Conservation (phyloP, 169 alveolate species). For the Plasmodium vivax region DNA sequence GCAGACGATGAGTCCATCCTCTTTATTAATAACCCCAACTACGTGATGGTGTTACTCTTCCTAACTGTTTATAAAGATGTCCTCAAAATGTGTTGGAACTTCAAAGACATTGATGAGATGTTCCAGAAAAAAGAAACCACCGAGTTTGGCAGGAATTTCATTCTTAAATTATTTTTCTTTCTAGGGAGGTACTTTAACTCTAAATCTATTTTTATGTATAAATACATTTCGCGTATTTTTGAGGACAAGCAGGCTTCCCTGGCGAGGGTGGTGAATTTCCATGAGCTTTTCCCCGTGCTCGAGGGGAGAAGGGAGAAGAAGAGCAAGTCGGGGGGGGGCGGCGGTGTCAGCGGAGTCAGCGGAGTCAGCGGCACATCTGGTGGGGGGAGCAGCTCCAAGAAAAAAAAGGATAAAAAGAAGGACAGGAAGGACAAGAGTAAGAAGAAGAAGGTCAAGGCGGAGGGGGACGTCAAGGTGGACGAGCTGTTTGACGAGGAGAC, state of each 20-base stretch:
- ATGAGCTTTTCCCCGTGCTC: constrained; percentile 50
- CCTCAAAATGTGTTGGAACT: constrained; percentile 61
- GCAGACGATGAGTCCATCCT: constrained; percentile 66
- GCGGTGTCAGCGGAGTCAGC: not conserved
- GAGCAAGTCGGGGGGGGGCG: not conserved
- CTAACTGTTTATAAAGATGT: constrained; percentile 61
- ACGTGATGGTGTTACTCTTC: constrained; percentile 61
- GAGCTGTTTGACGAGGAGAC: constrained; percentile 20
- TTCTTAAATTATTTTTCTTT: constrained; percentile 44
- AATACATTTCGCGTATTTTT: constrained; percentile 64
- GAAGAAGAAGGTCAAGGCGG: not conserved
- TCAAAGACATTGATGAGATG: constrained; percentile 73
- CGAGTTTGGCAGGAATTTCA: constrained; percentile 58
- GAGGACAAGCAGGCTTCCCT: constrained; percentile 36
- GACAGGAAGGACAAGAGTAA: not conserved
- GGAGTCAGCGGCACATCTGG: not conserved
- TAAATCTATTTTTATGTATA: constrained; percentile 68
- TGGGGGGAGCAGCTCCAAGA: constrained; percentile 16
- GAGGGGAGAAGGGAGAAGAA: not conserved
- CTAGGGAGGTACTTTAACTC: constrained; percentile 69
- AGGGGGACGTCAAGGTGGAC: not conserved
- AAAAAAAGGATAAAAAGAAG: constrained; percentile 11
- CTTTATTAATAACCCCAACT: constrained; percentile 63
- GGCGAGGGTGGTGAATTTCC: constrained; percentile 35
- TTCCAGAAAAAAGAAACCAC: constrained; percentile 71